Conservation (phyloP, 73 alveolate species). For the Paraurostyla sp. region DNA sequence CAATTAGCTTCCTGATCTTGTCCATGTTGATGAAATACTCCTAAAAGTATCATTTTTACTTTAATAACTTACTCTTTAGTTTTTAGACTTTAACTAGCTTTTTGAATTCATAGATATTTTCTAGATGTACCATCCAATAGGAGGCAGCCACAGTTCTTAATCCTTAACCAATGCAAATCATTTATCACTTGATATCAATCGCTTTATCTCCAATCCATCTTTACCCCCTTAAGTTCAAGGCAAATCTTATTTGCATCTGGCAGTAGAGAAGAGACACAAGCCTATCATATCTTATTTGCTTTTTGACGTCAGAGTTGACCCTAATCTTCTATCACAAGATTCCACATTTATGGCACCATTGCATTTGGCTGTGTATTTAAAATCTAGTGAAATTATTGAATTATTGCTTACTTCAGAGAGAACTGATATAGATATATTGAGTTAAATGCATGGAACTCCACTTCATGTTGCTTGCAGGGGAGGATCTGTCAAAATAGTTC, state of each 20-base stretch:
- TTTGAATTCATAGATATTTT: conserved; percentile 41
- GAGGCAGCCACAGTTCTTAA: too few species aligned
- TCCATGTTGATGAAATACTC: not conserved
- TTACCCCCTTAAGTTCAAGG: not conserved
- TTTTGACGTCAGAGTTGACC: conserved; percentile 6
- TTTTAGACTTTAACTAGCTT: conserved; percentile 9
- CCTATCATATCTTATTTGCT: conserved; percentile 23
- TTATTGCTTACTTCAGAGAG: not conserved
- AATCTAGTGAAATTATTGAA: conserved; percentile 13
- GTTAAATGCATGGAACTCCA: conserved; percentile 23
- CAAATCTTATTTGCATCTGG: conserved; percentile 17
- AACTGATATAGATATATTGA: conserved; percentile 1
- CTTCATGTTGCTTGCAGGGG: conserved; percentile 54
- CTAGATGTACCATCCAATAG: not conserved
- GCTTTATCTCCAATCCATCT: not conserved
- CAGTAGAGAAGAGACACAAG: conserved; percentile 22
- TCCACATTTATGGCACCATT: not conserved
- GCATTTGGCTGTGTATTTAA: conserved; percentile 7
- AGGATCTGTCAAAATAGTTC: conserved; percentile 31
- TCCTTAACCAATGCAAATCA: not conserved
- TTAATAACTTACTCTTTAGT: not conserved
- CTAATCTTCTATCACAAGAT: not conserved
- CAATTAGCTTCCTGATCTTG: not conserved
- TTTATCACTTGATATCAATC: not conserved
- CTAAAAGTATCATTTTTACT: not conserved